Evolutionary conservation across 2,329 filamentous ascomycete genomes (phyloP).

Genomic region (Talaromyces amestolkiae): DNA sequence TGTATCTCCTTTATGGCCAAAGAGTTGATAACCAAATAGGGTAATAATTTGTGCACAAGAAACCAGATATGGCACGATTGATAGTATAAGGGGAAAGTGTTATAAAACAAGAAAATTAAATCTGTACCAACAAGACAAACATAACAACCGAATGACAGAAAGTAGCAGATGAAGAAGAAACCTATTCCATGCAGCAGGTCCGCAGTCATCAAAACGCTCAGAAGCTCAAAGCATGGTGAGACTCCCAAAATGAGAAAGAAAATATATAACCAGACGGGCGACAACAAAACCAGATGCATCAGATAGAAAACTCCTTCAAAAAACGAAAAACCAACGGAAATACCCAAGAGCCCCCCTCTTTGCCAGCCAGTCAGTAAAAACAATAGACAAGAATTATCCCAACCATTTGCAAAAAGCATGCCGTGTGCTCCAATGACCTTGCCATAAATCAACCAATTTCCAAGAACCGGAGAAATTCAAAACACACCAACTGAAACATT

Average conservation of each 20-base stretch:
- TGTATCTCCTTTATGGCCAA: not conserved
- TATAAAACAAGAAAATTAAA: constrained; percentile 6
- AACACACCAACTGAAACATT: not conserved
- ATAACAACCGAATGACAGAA: not conserved
- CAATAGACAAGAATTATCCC: constrained; percentile 4
- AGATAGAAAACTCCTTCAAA: constrained; percentile 26
- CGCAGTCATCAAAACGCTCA: constrained; percentile 20
- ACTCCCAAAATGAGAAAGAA: constrained; percentile 14
- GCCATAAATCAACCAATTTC: constrained; percentile 25
- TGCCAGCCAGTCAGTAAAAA: constrained; percentile 24
- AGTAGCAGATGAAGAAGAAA: not conserved
- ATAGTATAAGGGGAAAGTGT: not conserved
- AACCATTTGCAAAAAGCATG: constrained; percentile 19
- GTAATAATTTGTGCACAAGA: not conserved
- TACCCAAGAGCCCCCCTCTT: constrained; percentile 1
- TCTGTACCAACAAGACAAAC: constrained; percentile 10
- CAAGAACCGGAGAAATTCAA: constrained; percentile 20
- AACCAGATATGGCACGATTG: not conserved
- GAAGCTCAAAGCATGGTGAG: constrained; percentile 17
- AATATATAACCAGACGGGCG: not conserved
- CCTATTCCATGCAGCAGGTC: constrained; percentile 17
- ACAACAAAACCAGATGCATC: constrained; percentile 22
- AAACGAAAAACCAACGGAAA: constrained; percentile 23
- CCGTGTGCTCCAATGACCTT: constrained; percentile 27
- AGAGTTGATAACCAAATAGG: not conserved